phyloP scores from a whole-genome alignment of 345 rosid species.

The Salix brachista region DNA sequence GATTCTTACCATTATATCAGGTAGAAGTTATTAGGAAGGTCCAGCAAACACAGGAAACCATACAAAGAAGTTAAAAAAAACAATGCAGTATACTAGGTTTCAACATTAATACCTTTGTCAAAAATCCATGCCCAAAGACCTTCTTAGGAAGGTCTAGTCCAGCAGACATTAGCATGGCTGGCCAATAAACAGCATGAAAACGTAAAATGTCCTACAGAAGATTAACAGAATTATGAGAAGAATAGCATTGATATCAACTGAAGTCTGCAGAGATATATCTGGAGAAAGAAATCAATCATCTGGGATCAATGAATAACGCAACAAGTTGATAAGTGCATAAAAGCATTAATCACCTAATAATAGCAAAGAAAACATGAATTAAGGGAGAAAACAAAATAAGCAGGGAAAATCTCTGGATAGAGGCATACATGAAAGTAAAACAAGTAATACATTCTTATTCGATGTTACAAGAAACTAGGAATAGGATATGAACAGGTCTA shows the following conservation, averaged over 20 bases:
- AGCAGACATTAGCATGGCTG: slow-evolving; percentile 97
- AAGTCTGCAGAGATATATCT: background rate
- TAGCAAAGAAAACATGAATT: background rate
- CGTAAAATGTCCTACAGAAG: slow-evolving; percentile 82
- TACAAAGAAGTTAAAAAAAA: slow-evolving; percentile 1
- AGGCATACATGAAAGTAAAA: background rate
- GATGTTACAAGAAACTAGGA: background rate
- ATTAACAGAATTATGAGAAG: background rate
- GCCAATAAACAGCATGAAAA: slow-evolving; percentile 97
- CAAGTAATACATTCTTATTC: background rate
- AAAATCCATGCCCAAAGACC: slow-evolving; percentile 94
- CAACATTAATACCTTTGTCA: slow-evolving; percentile 61
- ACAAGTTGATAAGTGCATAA: background rate
- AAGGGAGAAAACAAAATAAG: no score
- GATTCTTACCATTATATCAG: background rate
- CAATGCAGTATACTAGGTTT: background rate
- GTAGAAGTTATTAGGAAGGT: background rate
- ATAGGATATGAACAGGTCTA: no score
- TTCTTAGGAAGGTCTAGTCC: slow-evolving; percentile 70
- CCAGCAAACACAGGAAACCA: background rate
- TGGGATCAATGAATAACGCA: background rate
- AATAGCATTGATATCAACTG: background rate
- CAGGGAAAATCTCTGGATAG: no score
- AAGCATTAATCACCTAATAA: background rate
- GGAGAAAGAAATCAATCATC: background rate